Conservation (phyloP, 352 stramenopile species). For the Pythium folliculosum region DNA sequence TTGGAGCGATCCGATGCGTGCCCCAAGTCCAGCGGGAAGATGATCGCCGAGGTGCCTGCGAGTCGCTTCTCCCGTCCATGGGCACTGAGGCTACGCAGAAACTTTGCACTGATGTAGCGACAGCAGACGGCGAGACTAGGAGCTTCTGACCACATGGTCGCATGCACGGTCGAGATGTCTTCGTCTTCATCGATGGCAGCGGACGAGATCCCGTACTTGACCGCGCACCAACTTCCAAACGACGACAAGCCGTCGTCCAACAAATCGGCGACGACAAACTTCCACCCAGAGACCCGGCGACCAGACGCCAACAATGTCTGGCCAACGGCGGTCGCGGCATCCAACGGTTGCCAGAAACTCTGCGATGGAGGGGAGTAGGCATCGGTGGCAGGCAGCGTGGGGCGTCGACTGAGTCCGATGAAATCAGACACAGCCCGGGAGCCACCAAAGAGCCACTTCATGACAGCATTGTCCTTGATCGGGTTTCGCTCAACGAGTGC, state of each 20-base stretch:
- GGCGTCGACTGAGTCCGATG: constrained; percentile 25
- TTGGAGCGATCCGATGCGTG: constrained; percentile 36
- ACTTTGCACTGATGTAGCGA: constrained; percentile 55
- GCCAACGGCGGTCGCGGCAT: constrained; percentile 39
- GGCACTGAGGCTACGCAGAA: constrained; percentile 15
- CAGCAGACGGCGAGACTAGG: constrained; percentile 48
- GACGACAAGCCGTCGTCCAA: constrained; percentile 51
- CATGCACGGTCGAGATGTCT: constrained; percentile 22
- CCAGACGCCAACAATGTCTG: neutral
- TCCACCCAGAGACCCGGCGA: constrained; percentile 42
- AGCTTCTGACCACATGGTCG: constrained; percentile 29
- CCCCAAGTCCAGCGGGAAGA: constrained; percentile 61
- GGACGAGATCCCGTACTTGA: constrained; percentile 44
- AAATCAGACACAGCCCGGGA: constrained; percentile 22
- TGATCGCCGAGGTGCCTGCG: constrained; percentile 45
- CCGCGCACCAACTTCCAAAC: constrained; percentile 75
- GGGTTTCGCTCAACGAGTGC: constrained; percentile 19
- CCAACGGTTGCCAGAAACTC: constrained; percentile 33
- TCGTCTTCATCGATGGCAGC: constrained; percentile 32
- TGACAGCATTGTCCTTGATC: constrained; percentile 12
- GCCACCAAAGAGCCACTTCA: constrained; percentile 32
- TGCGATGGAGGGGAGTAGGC: neutral
- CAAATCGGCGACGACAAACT: constrained; percentile 75
- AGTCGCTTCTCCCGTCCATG: constrained; percentile 34
- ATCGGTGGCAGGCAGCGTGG: neutral